Base-by-base conservation (phyloP, 495 filamentous ascomycete genomes). In the Lentithecium fluviatile region DNA sequence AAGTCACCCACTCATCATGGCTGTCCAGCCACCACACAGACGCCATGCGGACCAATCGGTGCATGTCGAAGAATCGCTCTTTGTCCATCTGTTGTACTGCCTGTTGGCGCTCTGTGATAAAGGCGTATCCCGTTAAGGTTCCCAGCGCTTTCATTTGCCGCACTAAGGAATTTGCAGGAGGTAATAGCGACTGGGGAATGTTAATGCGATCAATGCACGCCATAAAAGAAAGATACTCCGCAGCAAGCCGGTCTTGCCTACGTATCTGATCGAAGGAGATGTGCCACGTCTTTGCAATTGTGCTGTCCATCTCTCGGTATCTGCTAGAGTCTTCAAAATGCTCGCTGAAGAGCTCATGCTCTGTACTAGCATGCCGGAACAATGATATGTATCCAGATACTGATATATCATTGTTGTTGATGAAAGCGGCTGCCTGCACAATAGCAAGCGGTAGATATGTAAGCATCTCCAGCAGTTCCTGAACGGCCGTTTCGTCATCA, bases 341-440 rank as follows among this genome's bases (percentile, higher is more conserved):
- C 45, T 66, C 49, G 42, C 48, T 52, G 7, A 61, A 38, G 42
- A 61, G 58, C 43, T 48, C 40, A 8, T 7, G 24, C 38, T 46
- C 50, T 17, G 15, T 26, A 12, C 26, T 45, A 23, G 25, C 19
- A 48, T 56, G 11, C 51, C 45, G 21, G 51, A 55, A 68, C 34
- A 64, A 40, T 26, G 60, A 55, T 17, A 64, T 32, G 42, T 68
- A 64, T 8, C 49, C 65, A 15, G 60, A 38, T 15, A 65, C 34
- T 45, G 65, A 50, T 12, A 59, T 58, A 25, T 65, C 26, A 36
- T 69, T 70, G 4, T 19, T 62, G 54, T 70, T 67, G 23, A 72
- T 70, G 38, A 71, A 70, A 25, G 70, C 69, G 25, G 69, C 61
- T 7, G 69, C 69, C 46, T 72, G 69, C 11, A 62, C 62, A 36